These are phyloP conservation scores for Sinapis alba DNA, from an alignment of 441 rosid species.

Conservation along the genomic window DNA sequence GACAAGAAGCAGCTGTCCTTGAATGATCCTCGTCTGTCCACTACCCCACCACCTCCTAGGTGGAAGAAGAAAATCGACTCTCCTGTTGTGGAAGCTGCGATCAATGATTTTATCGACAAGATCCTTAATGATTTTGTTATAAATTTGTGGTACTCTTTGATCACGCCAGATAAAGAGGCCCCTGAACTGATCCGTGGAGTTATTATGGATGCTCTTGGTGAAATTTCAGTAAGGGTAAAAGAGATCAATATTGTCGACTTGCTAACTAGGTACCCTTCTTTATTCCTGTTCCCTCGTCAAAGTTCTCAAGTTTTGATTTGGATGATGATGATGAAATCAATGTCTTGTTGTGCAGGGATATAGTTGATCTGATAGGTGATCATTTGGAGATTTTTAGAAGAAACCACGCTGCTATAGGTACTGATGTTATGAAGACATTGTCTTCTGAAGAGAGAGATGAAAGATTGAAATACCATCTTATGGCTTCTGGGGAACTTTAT, in stretches of 20 bases:
- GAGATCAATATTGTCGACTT: slow-evolving; percentile 85
- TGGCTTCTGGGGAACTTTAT: slow-evolving; percentile 90
- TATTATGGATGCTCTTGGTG: slow-evolving; percentile 92
- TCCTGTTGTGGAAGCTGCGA: slow-evolving; percentile 80
- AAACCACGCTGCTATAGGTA: slow-evolving; percentile 89
- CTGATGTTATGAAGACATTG: slow-evolving; percentile 87
- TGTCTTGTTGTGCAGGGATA: slow-evolving; percentile 73
- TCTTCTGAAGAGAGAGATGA: slow-evolving; percentile 95
- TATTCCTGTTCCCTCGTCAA: not conserved
- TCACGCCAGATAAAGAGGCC: slow-evolving; percentile 90
- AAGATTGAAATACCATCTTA: slow-evolving; percentile 86
- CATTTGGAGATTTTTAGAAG: slow-evolving; percentile 95
- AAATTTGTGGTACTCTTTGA: slow-evolving; percentile 91
- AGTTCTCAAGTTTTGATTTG: slow-evolving; percentile 8
- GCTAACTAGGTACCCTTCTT: slow-evolving; percentile 59
- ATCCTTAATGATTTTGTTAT: slow-evolving; percentile 82
- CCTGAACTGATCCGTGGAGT: slow-evolving; percentile 86
- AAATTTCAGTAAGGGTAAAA: slow-evolving; percentile 84
- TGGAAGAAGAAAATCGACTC: slow-evolving; percentile 96
- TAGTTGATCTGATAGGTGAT: slow-evolving; percentile 86
- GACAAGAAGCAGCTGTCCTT: slow-evolving; percentile 76
- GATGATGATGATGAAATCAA: slow-evolving; percentile 27
- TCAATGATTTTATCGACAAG: slow-evolving; percentile 74
- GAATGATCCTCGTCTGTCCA: slow-evolving; percentile 76
- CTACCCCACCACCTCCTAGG: slow-evolving; percentile 57